Base-by-base conservation (phyloP, 2,329 filamentous ascomycete species). In the Fusarium siculi region DNA sequence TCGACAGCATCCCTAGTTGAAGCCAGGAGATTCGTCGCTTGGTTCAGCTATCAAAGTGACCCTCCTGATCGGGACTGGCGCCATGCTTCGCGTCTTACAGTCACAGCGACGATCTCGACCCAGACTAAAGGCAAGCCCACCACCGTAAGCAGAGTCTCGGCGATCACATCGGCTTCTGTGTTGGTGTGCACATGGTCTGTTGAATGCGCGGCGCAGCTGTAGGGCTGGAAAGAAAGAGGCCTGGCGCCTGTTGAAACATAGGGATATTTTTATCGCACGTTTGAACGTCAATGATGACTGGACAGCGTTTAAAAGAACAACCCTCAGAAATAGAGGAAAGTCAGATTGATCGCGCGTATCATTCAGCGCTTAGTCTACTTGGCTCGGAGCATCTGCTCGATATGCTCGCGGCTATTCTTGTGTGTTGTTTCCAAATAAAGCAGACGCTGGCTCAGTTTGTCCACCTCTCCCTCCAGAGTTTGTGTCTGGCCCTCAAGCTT, bases 351-450 rank as follows among this genome's bases (percentile, higher is more conserved):
- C 21, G 25, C 21, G 23, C 37, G 28, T 23, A 43, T 15, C 23
- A 42, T 25, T 57, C 46, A 42, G 64, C 54, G 56, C 52, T 72
- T 62, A 30, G 32, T 56, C 58, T 74, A 77, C 60, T 82, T 88
- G 84, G 79, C 89, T 89, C 79, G 75, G 34, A 98, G 88, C 80
- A 98, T 96, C 82, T 95, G 93, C 81, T 97, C 93, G 76, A 98
- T 92, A 79, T 97, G 94, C 75, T 95, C 91, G 76, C 93, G 91
- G 83, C 95, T 97, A 80, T 98, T 99, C 85, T 97, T 95, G 81
- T 94, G 93, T 55, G 96, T 98, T 65, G 94, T 97, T 85, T 98
- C 96, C 49, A 98, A 87, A 80, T 98, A 98, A 77, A 96, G 90
- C 77, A 98, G 86, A 82, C 94, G 95, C 88, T 98, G 97, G 75